Evolutionary conservation across 2,329 filamentous ascomycete genomes (phyloP), one percentile per base, ranked within the genome.

Genomic region (Hymenoscyphus occultus): DNA sequence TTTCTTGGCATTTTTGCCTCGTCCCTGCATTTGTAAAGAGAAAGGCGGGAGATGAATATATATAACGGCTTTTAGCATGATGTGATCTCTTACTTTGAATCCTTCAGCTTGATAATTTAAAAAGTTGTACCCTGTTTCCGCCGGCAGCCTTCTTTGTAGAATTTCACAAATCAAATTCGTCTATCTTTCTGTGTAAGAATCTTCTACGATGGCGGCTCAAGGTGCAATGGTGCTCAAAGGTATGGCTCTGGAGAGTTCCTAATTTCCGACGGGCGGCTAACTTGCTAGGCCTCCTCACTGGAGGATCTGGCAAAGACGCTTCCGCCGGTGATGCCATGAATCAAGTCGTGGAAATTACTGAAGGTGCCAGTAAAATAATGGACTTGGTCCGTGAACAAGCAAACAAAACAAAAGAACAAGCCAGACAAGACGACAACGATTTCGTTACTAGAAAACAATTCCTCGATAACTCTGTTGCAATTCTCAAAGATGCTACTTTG

Each of bases 341-440:
- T 12, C 32, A 32, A 32, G 56, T 58, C 7, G 56, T 58, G 9
- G 28, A 58, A 12, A n/a, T 58, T 39, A 31, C 56, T 2, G 56
- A 58, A n/a, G 56, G 56, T 39, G 56, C 56, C 12, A 32, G 28
- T 31, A 58, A 39, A 39, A 22, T 39, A 10, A 58, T 58, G 28
- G 56, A 58, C 31, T 35, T 58, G 14, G 14, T 58, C 16, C 56
- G 56, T 12, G 56, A 58, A 28, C 56, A 58, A 39, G 56, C 56
- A 13, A n/a, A 28, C 32, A 58, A 58, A 39, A 14, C 32, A 9
- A 58, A 39, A 58, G 56, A 58, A 39, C 10, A 10, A 10, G 56
- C 28, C n/a, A 22, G 56, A 12, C 22, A 58, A 58, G 57, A 59
- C n/a, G 32, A 59, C 32, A 42, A 60, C 39, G 58, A 60, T 12